phyloP scores from a whole-genome alignment of 2,329 filamentous ascomycete genomes.

The Aspergillus sp. region DNA sequence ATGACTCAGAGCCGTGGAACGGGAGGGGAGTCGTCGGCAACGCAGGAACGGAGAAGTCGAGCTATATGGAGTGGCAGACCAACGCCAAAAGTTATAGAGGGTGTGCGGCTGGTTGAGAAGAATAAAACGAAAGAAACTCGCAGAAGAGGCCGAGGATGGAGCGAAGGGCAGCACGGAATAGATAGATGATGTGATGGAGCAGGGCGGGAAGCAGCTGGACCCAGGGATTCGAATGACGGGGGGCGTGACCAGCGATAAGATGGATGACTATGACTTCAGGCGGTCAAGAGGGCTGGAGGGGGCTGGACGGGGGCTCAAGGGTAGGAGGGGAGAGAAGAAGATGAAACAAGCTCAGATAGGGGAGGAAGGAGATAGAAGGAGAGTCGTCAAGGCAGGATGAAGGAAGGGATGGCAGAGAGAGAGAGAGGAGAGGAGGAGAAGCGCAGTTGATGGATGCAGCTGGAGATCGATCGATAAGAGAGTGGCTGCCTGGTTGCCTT shows the following conservation, averaged over 20 bases:
- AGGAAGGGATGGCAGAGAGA: not conserved
- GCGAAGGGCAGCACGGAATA: slow-evolving; percentile 11
- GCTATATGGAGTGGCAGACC: too few species aligned
- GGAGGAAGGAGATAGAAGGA: not conserved
- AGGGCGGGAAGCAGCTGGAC: slow-evolving; percentile 15
- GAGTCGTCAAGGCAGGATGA: too few species aligned
- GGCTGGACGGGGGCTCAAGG: slow-evolving; percentile 6
- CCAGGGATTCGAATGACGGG: slow-evolving; percentile 16
- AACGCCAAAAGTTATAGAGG: slow-evolving; percentile 1
- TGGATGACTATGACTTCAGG: slow-evolving; percentile 17
- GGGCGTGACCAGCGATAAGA: slow-evolving; percentile 25
- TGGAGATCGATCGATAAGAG: slow-evolving; percentile 2
- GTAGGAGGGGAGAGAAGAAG: too few species aligned
- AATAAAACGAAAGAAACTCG: not conserved
- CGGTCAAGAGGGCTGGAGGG: slow-evolving; percentile 24
- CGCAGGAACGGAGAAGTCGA: not conserved
- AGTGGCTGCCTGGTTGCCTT: not conserved
- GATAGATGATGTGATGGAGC: slow-evolving; percentile 22
- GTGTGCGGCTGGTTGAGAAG: not conserved
- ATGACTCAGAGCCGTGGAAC: slow-evolving; percentile 11
- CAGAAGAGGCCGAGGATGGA: slow-evolving; percentile 2
- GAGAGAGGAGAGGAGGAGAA: not conserved
- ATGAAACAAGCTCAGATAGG: too few species aligned
- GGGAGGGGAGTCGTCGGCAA: slow-evolving; percentile 4
- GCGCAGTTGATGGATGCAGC: not conserved